Evolutionary conservation across 176 grass and related monocot genomes (phyloP).

Genomic region (Leersia perrieri): DNA sequence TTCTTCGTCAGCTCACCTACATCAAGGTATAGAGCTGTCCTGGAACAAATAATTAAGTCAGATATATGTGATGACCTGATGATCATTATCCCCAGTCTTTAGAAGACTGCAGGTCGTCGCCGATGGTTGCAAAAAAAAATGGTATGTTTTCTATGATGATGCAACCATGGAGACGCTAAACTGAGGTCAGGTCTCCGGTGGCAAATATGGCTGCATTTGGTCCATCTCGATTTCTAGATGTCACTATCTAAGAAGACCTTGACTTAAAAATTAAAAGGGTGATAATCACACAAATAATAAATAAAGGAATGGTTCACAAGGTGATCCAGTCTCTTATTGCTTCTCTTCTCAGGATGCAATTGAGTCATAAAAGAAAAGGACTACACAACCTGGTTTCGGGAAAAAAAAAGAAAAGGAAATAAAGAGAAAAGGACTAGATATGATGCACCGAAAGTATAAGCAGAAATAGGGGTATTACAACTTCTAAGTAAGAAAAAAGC

Average conservation of each 20-base stretch:
- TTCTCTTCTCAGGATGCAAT: not conserved
- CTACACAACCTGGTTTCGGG: not conserved
- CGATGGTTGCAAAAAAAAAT: not conserved
- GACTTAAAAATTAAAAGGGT: not conserved
- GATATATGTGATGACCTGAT: not conserved
- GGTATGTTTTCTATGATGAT: slow-evolving; percentile 5
- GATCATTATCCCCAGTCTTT: slow-evolving; percentile 17
- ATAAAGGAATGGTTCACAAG: slow-evolving; percentile 2
- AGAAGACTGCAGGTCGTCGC: slow-evolving; percentile 24
- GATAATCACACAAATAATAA: not conserved
- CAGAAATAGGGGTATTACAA: not conserved
- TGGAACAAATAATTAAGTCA: not conserved
- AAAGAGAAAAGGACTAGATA: not conserved
- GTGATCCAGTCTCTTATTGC: not conserved
- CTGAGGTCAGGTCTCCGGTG: slow-evolving; percentile 20
- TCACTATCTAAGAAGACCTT: slow-evolving; percentile 35
- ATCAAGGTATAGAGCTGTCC: not conserved
- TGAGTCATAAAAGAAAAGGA: slow-evolving; percentile 7
- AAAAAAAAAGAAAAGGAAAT: not conserved
- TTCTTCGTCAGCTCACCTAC: not conserved
- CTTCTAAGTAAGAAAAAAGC: not conserved
- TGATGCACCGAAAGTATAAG: not conserved
- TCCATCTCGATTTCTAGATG: not conserved
- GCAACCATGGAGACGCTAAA: not conserved
- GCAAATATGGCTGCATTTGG: not conserved